phyloP scores from a whole-genome alignment of 169 alveolate species.

The Theileria annulata region DNA sequence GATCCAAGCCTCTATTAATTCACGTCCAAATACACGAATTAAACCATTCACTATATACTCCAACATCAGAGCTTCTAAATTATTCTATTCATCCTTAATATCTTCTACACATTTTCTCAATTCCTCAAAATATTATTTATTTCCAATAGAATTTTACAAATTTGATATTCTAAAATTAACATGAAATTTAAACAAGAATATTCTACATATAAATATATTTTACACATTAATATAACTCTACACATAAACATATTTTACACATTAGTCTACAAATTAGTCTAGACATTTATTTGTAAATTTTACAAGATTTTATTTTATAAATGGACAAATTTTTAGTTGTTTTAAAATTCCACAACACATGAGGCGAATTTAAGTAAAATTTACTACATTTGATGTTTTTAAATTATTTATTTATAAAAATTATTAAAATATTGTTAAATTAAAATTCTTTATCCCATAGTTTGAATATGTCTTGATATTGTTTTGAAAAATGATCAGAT shows the following conservation, averaged over 20 bases:
- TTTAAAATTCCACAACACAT: too few species aligned
- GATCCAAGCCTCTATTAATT: constrained; percentile 76
- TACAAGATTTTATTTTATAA: too few species aligned
- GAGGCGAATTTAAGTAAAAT: too few species aligned
- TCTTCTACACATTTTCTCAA: too few species aligned
- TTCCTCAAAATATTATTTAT: too few species aligned
- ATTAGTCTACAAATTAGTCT: neutral
- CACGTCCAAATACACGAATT: constrained; percentile 74
- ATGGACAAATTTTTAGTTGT: too few species aligned
- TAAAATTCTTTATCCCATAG: neutral
- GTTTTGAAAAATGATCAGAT: neutral
- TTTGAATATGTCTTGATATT: neutral
- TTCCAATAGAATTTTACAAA: too few species aligned
- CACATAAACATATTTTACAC: neutral
- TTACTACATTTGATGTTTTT: too few species aligned
- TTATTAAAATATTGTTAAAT: neutral
- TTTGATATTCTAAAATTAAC: too few species aligned
- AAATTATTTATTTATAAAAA: neutral
- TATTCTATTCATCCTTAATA: too few species aligned
- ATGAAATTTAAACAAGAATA: neutral
- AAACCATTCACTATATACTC: constrained; percentile 67
- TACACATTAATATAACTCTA: neutral
- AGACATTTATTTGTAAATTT: too few species aligned
- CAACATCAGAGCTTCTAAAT: constrained; percentile 48
- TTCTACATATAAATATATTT: too few species aligned